These are phyloP conservation scores for Pythium sukuiense DNA, from an alignment of 352 stramenopile species.

Conservation along the genomic window DNA sequence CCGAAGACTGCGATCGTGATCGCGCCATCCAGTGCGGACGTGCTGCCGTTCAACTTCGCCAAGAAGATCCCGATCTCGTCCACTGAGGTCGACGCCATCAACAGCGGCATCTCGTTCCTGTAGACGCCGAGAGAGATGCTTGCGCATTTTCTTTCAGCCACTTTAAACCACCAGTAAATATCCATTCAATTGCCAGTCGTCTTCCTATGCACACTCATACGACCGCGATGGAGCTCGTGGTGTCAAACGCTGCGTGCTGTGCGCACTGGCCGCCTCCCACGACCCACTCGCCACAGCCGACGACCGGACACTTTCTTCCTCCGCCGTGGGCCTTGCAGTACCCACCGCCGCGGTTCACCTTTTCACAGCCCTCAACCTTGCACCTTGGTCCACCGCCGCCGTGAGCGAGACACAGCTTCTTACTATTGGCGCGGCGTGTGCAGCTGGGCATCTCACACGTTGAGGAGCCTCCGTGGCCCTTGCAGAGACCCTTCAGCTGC, in stretches of 20 bases:
- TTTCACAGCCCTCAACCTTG: conserved; percentile 61
- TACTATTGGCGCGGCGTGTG: conserved; percentile 67
- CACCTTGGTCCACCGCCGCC: conserved; percentile 73
- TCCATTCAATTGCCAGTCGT: not conserved
- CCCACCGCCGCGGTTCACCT: conserved; percentile 76
- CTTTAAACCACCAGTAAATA: conserved; percentile 1
- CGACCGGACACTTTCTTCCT: conserved; percentile 68
- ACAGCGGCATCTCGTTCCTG: conserved; percentile 75
- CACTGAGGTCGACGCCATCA: conserved; percentile 76
- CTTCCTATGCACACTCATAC: conserved; percentile 32
- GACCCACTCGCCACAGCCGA: conserved; percentile 70
- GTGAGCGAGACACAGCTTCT: conserved; percentile 81
- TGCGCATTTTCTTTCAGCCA: not conserved
- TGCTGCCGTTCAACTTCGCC: conserved; percentile 61
- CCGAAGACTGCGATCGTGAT: conserved; percentile 21
- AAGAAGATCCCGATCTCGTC: conserved; percentile 70
- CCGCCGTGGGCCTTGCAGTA: conserved; percentile 81
- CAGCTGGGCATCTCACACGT: conserved; percentile 62
- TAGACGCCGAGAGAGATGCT: conserved; percentile 30
- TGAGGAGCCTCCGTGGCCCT: conserved; percentile 74
- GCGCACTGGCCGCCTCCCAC: conserved; percentile 64
- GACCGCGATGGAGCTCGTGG: conserved; percentile 15
- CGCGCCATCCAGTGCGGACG: conserved; percentile 52
- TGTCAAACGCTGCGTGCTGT: conserved; percentile 61
- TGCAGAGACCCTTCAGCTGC: conserved; percentile 70